Percentiles rank a stretch among this genome's conserved stretches.
Evolutionary conservation across 257 asterid genomes (phyloP).

Genomic region (Ilex asprella): DNA sequence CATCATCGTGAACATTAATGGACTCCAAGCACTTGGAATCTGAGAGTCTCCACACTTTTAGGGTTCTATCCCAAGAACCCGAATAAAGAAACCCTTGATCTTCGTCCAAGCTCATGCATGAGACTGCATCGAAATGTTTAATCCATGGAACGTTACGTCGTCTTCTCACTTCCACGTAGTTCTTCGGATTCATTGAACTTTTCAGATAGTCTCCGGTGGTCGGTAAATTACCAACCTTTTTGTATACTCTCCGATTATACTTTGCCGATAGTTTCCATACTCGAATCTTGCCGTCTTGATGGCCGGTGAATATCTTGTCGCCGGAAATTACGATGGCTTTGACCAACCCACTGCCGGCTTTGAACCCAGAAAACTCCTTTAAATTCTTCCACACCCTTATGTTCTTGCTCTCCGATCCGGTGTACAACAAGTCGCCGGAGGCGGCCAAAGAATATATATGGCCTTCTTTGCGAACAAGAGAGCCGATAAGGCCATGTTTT

Average conservation of each 20-base stretch:
- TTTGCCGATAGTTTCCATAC: conserved; percentile 52
- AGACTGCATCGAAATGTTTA: conserved; percentile 73
- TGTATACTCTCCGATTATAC: conserved; percentile 22
- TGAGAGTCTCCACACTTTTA: conserved; percentile 82
- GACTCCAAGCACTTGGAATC: conserved; percentile 82
- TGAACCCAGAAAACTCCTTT: conserved; percentile 64
- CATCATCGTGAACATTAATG: conserved; percentile 65
- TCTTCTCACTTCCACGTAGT: conserved; percentile 55
- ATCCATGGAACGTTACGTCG: conserved; percentile 69
- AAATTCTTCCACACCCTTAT: conserved; percentile 72
- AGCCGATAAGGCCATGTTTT: conserved; percentile 41
- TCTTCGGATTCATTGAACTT: conserved; percentile 61
- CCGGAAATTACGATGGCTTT: conserved; percentile 60
- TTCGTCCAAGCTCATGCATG: conserved; percentile 55
- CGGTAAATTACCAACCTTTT: conserved; percentile 66
- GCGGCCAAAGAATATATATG: conserved; percentile 73
- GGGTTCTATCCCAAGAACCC: conserved; percentile 86
- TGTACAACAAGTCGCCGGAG: conserved; percentile 47
- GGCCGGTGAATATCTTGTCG: conserved; percentile 68
- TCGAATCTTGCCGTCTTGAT: conserved; percentile 82
- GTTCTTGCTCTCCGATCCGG: conserved; percentile 84
- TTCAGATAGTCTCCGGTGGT: conserved; percentile 53
- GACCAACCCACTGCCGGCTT: conserved; percentile 71
- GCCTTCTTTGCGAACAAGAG: conserved; percentile 62
- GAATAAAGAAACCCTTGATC: conserved; percentile 59